A percentile compares a stretch with the other conserved stretches of the same genome.
These are phyloP conservation scores for Spinacia oleracea DNA, from an alignment of 179 eudicot species.

Conservation along the genomic window DNA sequence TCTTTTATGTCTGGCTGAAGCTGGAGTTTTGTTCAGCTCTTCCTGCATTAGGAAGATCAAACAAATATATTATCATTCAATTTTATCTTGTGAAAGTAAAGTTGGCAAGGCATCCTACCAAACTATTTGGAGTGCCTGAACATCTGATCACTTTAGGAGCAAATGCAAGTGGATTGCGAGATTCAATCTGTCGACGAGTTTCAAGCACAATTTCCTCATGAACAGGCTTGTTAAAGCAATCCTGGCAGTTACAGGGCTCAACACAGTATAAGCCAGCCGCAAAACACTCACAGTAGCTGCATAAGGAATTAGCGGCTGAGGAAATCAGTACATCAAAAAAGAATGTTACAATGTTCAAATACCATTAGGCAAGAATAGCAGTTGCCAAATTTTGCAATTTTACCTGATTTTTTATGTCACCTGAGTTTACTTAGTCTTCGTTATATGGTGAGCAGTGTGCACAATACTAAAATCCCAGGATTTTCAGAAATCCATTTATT, in stretches of 20 bases:
- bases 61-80: neutral
- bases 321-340: neutral
- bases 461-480: neutral
- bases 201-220: constrained; percentile 80
- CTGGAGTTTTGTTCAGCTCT: constrained; percentile 44
- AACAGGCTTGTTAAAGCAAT: constrained; percentile 85
- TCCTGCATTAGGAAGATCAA: constrained; percentile 31
- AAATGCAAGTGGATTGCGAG: constrained; percentile 97
- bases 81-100: neutral
- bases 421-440: neutral
- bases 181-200: constrained; percentile 88
- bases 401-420: neutral
- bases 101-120: constrained; percentile 38
- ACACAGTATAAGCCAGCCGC: constrained; percentile 98
- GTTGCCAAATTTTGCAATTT: neutral
- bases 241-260: constrained; percentile 86
- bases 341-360: neutral
- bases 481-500: neutral
- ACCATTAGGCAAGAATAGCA: neutral
- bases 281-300: constrained; percentile 97
- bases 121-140: constrained; percentile 42
- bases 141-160: constrained; percentile 86
- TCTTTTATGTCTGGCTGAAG: constrained; percentile 57
- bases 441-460: neutral
- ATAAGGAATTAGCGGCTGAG: constrained; percentile 23